Percentiles rank a stretch among this genome's conserved stretches.
These are phyloP conservation scores for Afroboletus lepidellus DNA, from an alignment of 1,284 basidiomycete genomes.

Conservation along the genomic window DNA sequence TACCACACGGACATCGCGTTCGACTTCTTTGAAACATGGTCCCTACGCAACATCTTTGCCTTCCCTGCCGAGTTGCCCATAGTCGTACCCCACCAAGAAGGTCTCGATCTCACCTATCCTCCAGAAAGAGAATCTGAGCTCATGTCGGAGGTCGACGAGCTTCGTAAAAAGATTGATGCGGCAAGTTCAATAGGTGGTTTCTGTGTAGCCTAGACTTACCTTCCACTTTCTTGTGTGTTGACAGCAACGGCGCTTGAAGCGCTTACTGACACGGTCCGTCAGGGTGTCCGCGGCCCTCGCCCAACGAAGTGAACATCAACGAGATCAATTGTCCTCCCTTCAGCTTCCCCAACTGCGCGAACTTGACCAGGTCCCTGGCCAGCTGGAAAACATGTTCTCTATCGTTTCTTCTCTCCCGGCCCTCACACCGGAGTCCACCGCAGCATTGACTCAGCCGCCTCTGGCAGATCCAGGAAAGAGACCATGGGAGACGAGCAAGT, in stretches of 20 bases:
- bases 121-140: constrained; percentile 55
- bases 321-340: constrained; percentile 48
- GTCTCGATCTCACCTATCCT: constrained; percentile 50
- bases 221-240: constrained; percentile 1
- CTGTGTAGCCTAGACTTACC: constrained; percentile 3
- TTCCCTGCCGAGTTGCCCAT: constrained; percentile 62
- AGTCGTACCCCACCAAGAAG: constrained; percentile 66
- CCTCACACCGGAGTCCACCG: constrained; percentile 43
- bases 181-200: constrained; percentile 40
- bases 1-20: constrained; percentile 78
- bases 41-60: constrained; percentile 72
- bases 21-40: constrained; percentile 80
- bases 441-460: constrained; percentile 39
- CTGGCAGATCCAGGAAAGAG: constrained; percentile 61
- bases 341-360: constrained; percentile 33
- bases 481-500: constrained; percentile 65
- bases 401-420: constrained; percentile 50
- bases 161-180: constrained; percentile 56
- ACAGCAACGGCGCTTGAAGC: constrained; percentile 65
- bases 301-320: constrained; percentile 42
- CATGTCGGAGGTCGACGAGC: constrained; percentile 58
- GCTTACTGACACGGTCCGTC: constrained; percentile 47
- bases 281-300: constrained; percentile 46
- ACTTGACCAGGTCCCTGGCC: constrained; percentile 39
- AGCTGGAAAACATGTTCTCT: constrained; percentile 44